Evolutionary conservation across 768 basidiomycete species (phyloP).

Genomic region (Pleurotus citrinopileatus): DNA sequence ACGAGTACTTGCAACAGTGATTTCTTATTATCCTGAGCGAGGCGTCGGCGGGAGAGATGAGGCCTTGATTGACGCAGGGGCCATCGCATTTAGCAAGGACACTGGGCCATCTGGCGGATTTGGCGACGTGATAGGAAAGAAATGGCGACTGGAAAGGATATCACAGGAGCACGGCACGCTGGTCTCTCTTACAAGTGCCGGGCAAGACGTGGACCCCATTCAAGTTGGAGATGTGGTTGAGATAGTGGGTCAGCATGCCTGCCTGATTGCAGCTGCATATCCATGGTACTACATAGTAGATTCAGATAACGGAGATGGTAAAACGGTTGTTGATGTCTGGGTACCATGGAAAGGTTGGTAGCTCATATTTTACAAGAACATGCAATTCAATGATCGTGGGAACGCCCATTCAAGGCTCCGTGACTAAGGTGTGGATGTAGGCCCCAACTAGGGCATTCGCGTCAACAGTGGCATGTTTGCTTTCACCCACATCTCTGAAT

Average conservation of each 20-base stretch:
- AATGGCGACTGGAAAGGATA: slow-evolving; percentile 63
- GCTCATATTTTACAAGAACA: background rate
- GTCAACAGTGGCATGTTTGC: slow-evolving; percentile 2
- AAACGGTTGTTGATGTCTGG: slow-evolving; percentile 76
- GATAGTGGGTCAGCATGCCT: slow-evolving; percentile 85
- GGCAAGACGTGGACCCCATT: slow-evolving; percentile 27
- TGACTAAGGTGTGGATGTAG: too few species aligned
- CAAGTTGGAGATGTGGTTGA: slow-evolving; percentile 61
- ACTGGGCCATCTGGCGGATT: slow-evolving; percentile 69
- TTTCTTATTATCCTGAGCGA: slow-evolving; percentile 78
- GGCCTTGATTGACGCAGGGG: slow-evolving; percentile 80
- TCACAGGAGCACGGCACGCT: slow-evolving; percentile 83
- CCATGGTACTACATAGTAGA: slow-evolving; percentile 88
- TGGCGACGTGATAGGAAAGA: slow-evolving; percentile 66
- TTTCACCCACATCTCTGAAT: slow-evolving; percentile 10
- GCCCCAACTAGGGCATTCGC: too few species aligned
- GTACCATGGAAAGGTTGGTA: slow-evolving; percentile 93
- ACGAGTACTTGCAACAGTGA: slow-evolving; percentile 65
- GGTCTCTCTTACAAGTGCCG: slow-evolving; percentile 27
- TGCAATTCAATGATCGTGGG: slow-evolving; percentile 2
- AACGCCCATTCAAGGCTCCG: too few species aligned
- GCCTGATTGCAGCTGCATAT: slow-evolving; percentile 74
- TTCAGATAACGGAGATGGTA: slow-evolving; percentile 44
- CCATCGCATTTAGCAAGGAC: slow-evolving; percentile 86
- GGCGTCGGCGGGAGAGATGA: slow-evolving; percentile 62